phyloP scores from a whole-genome alignment of 768 basidiomycete species.

The Lepiota venenata region DNA sequence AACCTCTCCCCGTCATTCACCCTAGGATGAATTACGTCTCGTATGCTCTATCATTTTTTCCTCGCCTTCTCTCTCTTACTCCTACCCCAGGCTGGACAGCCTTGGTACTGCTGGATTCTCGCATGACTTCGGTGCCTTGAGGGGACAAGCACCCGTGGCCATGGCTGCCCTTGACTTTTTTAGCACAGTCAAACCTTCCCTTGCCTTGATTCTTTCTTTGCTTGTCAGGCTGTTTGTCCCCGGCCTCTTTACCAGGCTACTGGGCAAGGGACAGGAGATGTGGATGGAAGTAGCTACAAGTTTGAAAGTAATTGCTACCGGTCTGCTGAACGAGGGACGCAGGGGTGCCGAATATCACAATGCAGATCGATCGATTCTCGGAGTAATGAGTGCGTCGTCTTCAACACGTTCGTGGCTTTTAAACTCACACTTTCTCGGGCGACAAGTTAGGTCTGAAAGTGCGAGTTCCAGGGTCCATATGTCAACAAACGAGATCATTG shows the following conservation, averaged over 20 bases:
- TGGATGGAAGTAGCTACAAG: conserved; percentile 27
- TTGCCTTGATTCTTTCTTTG: conserved; percentile 28
- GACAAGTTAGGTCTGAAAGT: conserved; percentile 30
- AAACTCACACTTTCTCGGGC: background rate
- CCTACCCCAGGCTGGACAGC: conserved; percentile 40
- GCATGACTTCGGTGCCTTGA: conserved; percentile 50
- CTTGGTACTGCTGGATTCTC: conserved; percentile 58
- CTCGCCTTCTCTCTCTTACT: too few species aligned
- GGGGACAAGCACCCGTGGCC: conserved; percentile 39
- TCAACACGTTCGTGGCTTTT: too few species aligned
- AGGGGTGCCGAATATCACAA: conserved; percentile 18
- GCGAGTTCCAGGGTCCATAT: conserved; percentile 26
- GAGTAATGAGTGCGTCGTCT: conserved; percentile 24
- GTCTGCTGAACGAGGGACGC: conserved; percentile 31
- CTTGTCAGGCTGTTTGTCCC: conserved; percentile 31
- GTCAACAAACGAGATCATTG: conserved; percentile 30
- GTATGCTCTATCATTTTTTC: conserved; percentile 18
- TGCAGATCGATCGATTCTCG: conserved; percentile 38
- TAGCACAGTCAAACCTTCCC: conserved; percentile 16
- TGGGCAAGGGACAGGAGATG: conserved; percentile 28
- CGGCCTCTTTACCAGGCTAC: conserved; percentile 24
- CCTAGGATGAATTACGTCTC: conserved; percentile 42
- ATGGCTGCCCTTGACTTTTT: conserved; percentile 36
- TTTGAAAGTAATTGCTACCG: conserved; percentile 34
- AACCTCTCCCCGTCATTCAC: background rate